phyloP scores from a whole-genome alignment of 2,329 filamentous ascomycete genomes.

The Trichophaea hybrida region DNA sequence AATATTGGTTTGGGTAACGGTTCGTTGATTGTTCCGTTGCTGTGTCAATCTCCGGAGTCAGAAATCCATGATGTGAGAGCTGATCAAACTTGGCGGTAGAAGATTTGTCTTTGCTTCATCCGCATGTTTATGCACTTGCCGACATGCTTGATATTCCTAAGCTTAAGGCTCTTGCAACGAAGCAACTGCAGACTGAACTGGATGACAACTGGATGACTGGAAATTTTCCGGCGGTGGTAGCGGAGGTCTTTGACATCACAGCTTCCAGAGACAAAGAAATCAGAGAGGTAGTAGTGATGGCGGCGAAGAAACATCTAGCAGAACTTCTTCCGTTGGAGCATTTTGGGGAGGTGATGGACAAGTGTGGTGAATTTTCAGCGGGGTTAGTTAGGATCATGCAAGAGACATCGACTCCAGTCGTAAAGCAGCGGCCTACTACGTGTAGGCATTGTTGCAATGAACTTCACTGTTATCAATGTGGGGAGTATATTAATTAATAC shows the following conservation, averaged over 20 bases:
- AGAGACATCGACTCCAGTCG: too few species aligned
- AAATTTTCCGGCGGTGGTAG: background rate
- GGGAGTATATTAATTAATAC: too few species aligned
- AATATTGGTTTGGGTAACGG: too few species aligned
- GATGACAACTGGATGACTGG: background rate
- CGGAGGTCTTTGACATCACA: background rate
- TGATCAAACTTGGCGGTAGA: too few species aligned
- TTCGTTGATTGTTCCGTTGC: too few species aligned
- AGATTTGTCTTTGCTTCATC: background rate
- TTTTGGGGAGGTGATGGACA: background rate
- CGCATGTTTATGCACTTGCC: background rate
- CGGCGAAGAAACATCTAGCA: background rate
- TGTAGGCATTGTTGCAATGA: too few species aligned
- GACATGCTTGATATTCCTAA: background rate
- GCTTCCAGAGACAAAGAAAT: background rate
- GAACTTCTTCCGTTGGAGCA: background rate
- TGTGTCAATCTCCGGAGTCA: too few species aligned
- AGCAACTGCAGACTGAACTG: background rate
- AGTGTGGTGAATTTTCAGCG: background rate
- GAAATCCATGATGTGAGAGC: too few species aligned
- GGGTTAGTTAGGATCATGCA: background rate
- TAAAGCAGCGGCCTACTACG: too few species aligned
- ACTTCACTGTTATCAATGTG: too few species aligned
- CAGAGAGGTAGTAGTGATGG: background rate
- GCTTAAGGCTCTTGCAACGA: background rate